Evolutionary conservation across 495 filamentous ascomycete species (phyloP), one percentile per base, ranked within the genome.

Genomic region (Penicillium bovifimosum): DNA sequence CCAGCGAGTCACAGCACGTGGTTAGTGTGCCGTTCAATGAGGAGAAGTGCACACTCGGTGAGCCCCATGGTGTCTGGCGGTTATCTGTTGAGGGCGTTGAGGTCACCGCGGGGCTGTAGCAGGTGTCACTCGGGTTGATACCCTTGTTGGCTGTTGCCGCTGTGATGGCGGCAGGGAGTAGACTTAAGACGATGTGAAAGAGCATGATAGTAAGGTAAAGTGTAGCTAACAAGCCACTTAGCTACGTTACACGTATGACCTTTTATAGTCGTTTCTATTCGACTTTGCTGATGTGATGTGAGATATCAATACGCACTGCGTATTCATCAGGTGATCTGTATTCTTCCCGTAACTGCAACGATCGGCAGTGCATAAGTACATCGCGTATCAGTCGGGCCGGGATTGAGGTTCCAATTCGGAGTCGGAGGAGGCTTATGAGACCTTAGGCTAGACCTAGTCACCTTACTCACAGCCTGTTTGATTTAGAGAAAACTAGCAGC

Each of bases 21-120:
- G 51, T 47, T 1, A 39, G 11, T 1, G 35, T 53, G 5, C 51
- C 51, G 20, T 41, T 47, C 26, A 47, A 29, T 6, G 41, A 40
- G 7, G 50, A 53, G 18, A 53, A 53, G 18, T 47, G 42, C n/a
- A 53, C 41, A 32, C 41, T 46, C 4, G 50, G 50, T 6, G 26
- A 38, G 6, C 50, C 41, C 41, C 41, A 53, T 24, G 42, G 43
- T n/a, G 34, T 27, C 4, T 24, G 14, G 14, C 50, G 50, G 16
- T 53, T n/a, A 10, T 53, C 50, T 1, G 50, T 29, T 18, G 50
- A 53, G 11, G 50, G 50, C 1, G 33, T 6, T 6, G 31, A 36
- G 4, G 11, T 26, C 20, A 46, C 31, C 20, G 9, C 14, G 18
- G 50, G 17, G 18, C 31, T 33, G 45, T 53, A 53, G 11, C 50